Evolutionary conservation across 441 rosid species (phyloP), one percentile per base, ranked within the genome.

Genomic region (Pelargonium australe): DNA sequence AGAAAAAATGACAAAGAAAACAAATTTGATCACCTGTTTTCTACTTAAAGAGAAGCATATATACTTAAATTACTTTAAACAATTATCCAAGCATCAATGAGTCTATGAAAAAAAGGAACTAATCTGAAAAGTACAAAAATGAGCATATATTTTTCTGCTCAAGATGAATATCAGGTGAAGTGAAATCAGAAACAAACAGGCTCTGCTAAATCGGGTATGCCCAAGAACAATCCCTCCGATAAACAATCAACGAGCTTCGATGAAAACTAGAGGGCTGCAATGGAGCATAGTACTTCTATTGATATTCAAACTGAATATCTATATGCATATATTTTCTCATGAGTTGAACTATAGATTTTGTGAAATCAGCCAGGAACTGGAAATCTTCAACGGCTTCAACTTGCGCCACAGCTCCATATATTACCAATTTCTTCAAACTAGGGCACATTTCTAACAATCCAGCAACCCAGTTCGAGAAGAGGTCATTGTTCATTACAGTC

Each of bases 291-390:
- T 2, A 23, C 61, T 14, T 55, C 61, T 55, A 55, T 55, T 14
- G 23, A 20, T 77, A 90, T 65, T 87, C 85, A 72, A 88, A 90
- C 69, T 80, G 87, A 76, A 92, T 88, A 72, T 87, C 92, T 0
- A 92, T 83, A 67, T 86, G 82, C 68, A 80, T 76, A 76, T 89
- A 87, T 73, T 84, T 83, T 76, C 92, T 86, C 89, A 90, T 87
- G 70, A 92, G 85, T 66, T 77, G 86, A 76, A 88, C 86, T 60
- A 90, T 82, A 23, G 82, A 81, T 64, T 87, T 80, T 31, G 89
- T 90, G 83, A 90, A 92, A 71, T 72, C 76, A 25, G 91, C 90
- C 70, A 88, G 77, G 67, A 82, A 77, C 70, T 78, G 87, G 75
- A 90, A 85, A 60, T 90, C 94, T 60, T 82, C 89, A 34, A 73